Evolutionary conservation across 805 yeast species (phyloP).

Genomic region (Kuraishia ogatae): DNA sequence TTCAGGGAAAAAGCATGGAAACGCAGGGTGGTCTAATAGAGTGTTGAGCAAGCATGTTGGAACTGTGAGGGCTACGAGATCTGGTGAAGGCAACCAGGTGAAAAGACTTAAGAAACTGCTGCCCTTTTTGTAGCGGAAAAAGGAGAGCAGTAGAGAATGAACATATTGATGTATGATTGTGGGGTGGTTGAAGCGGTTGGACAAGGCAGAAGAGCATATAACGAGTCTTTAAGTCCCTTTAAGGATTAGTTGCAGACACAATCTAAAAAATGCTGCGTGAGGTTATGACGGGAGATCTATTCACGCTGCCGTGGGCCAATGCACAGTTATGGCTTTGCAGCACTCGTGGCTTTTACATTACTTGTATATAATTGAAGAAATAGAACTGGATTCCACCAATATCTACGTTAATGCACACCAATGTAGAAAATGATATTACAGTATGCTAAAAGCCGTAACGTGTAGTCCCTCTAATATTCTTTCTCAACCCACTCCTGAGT

Average conservation of each 20-base stretch:
- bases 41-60: slow-evolving; percentile 52
- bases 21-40: slow-evolving; percentile 74
- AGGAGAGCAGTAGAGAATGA: neutral
- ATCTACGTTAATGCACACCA: slow-evolving; percentile 1
- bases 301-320: too few relatives aligned
- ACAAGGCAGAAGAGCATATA: too few relatives aligned
- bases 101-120: slow-evolving; percentile 50
- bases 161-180: too few relatives aligned
- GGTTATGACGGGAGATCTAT: too few relatives aligned
- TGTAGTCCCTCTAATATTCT: slow-evolving; percentile 30
- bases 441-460: neutral
- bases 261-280: too few relatives aligned
- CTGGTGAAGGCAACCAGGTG: slow-evolving; percentile 43
- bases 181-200: too few relatives aligned
- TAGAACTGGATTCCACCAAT: neutral
- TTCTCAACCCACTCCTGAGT: slow-evolving; percentile 47
- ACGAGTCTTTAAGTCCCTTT: too few relatives aligned
- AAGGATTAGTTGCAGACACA: too few relatives aligned
- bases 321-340: too few relatives aligned
- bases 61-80: slow-evolving; percentile 41
- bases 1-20: slow-evolving; percentile 89
- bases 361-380: neutral
- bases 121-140: slow-evolving; percentile 27
- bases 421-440: slow-evolving; percentile 4
- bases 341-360: neutral